Evolutionary conservation across 2,329 filamentous ascomycete species (phyloP).

Genomic region (Aspergillus fructus): DNA sequence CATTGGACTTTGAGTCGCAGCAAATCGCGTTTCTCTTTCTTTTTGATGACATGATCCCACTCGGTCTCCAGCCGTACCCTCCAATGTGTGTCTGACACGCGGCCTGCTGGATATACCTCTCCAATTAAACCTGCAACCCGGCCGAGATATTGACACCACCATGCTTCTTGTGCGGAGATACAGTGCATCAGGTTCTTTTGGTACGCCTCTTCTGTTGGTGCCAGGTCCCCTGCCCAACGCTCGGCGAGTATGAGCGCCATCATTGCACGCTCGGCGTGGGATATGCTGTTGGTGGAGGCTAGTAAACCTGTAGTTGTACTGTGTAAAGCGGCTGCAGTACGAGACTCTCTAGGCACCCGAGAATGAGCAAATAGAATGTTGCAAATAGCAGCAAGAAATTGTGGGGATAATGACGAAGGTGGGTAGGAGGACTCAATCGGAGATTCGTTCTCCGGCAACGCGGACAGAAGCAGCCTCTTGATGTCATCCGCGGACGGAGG

Average conservation of each 20-base stretch:
- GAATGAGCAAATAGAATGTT: conserved; percentile 59
- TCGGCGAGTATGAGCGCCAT: conserved; percentile 71
- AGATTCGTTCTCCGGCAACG: conserved; percentile 42
- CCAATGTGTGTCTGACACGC: conserved; percentile 27
- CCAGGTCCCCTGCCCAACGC: conserved; percentile 69
- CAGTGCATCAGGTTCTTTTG: conserved; percentile 54
- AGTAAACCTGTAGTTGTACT: conserved; percentile 68
- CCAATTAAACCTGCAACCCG: conserved; percentile 59
- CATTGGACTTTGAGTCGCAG: conserved; percentile 48
- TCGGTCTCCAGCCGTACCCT: conserved; percentile 42
- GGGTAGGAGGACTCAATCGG: conserved; percentile 23
- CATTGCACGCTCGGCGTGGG: conserved; percentile 68
- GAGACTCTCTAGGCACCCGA: conserved; percentile 52
- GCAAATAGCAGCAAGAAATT: conserved; percentile 56
- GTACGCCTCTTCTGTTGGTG: conserved; percentile 57
- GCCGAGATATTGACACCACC: conserved; percentile 67
- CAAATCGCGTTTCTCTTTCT: conserved; percentile 40
- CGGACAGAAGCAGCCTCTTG: conserved; percentile 47
- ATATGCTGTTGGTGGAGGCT: conserved; percentile 68
- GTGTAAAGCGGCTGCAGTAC: conserved; percentile 69
- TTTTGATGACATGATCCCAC: conserved; percentile 44
- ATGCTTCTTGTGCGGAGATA: conserved; percentile 55
- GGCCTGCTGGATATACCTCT: conserved; percentile 61
- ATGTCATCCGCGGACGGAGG: conserved; percentile 50
- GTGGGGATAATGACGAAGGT: conserved; percentile 44